Evolutionary conservation across 768 basidiomycete genomes (phyloP), one percentile per base, ranked within the genome.

Genomic region (Zangia roseola): DNA sequence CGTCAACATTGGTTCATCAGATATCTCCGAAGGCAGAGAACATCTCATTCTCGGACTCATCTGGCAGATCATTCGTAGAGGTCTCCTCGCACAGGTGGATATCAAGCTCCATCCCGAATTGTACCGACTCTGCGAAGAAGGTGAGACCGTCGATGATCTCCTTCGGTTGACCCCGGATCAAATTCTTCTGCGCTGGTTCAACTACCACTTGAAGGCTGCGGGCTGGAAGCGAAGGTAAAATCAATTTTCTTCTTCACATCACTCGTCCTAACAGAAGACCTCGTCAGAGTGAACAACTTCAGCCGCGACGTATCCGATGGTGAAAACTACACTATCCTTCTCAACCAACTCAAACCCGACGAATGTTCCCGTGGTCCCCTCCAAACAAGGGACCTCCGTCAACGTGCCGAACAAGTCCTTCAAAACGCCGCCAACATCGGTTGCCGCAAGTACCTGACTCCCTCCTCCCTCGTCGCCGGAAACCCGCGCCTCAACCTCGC

Each of bases 51-150:
- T 99, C 9, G 97, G 97, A 19, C 74, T 99, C 56, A 98, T 98
- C 65, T 98, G 97, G 97, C 97, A 99, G 71, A 81, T 99, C 72
- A 99, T 99, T 59, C 81, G 97, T 38, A 78, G 91, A 49, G 97
- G 97, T 58, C 74, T 99, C 55, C 83, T 99, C 47, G 83, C 83
- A 4, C 93, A 97, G 65, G 93, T 99, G 49, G 94, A 97, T 67
- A 97, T 99, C 79, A 98, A 97, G 76, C 77, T 93, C 10, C 97
- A 99, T 68, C 97, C 97, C 0, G 97, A 99, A 71, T 69, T 98
- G 49, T 99, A 97, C 67, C 80, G 97, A 13, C 78, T 99, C 26
- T 89, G 97, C 58, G 94, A 98, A 58, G 97, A 98, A 48, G 97
- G 83, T 21, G 97, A 99, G 78, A 98, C 94, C 0, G 81, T 99